Evolutionary conservation across 345 rosid species (phyloP).

Genomic region (Capsella bursapastoris): DNA sequence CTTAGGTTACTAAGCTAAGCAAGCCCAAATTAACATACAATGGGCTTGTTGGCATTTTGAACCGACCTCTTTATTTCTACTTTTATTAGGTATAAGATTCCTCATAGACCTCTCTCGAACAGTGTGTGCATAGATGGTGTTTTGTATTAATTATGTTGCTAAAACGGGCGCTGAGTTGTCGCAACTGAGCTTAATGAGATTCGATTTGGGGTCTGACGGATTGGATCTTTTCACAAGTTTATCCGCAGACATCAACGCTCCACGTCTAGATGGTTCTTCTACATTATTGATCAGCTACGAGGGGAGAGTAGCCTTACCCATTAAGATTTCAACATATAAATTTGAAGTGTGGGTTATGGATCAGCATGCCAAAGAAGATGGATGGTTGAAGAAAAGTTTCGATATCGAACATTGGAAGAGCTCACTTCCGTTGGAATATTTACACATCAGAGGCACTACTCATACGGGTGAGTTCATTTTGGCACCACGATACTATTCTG

Average conservation of each 20-base stretch:
- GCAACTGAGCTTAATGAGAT: not conserved
- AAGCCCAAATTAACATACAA: no score
- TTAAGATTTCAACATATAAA: not conserved
- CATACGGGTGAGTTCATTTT: constrained; percentile 20
- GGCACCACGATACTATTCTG: not conserved
- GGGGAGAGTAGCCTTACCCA: constrained; percentile 7
- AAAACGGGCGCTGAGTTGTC: not conserved
- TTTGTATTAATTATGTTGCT: constrained; percentile 15
- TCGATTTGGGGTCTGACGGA: constrained; percentile 16
- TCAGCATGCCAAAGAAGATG: not conserved
- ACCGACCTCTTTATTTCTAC: no score
- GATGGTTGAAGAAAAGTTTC: constrained; percentile 6
- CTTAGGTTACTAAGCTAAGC: no score
- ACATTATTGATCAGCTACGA: not conserved
- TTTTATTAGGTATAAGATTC: not conserved
- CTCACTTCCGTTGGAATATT: not conserved
- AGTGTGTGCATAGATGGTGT: constrained; percentile 30
- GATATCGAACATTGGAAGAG: not conserved
- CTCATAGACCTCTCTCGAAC: not conserved
- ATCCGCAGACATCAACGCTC: not conserved
- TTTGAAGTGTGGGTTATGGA: constrained; percentile 27
- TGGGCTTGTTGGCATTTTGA: no score
- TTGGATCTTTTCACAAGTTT: not conserved
- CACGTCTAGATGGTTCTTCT: not conserved
- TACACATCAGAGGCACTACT: constrained; percentile 7